Percentiles rank a stretch among this genome's conserved stretches.
phyloP scores from a whole-genome alignment of 1,284 basidiomycete genomes.

The Xerocomus cyaneibrunnescens region DNA sequence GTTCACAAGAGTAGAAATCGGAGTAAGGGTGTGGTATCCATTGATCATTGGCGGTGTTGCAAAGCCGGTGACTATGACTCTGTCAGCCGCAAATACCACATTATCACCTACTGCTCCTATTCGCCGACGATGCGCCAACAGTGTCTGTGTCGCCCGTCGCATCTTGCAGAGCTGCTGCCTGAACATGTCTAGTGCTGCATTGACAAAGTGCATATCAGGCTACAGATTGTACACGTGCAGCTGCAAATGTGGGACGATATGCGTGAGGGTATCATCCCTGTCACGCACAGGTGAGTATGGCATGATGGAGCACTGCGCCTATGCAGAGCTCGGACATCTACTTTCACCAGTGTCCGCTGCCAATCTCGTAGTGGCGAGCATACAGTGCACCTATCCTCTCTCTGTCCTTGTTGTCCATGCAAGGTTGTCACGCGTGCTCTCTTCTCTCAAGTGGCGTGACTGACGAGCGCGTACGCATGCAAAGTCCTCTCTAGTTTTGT shows the following conservation, averaged over 20 bases:
- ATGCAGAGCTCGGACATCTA: constrained; percentile 28
- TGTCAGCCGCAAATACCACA: constrained; percentile 31
- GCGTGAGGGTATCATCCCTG: constrained; percentile 32
- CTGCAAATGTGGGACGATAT: constrained; percentile 17
- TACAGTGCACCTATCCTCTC: constrained; percentile 43
- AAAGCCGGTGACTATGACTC: no score
- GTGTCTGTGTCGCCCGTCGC: constrained; percentile 22
- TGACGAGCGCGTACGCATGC: constrained; percentile 7
- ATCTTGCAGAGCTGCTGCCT: constrained; percentile 34
- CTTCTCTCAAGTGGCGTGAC: constrained; percentile 7
- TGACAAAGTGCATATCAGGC: constrained; percentile 68
- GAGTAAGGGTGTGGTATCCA: constrained; percentile 48
- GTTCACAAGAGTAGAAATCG: constrained; percentile 33
- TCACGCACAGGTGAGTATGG: constrained; percentile 36
- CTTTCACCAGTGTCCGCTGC: constrained; percentile 27
- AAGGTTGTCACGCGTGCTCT: constrained; percentile 22
- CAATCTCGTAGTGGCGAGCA: constrained; percentile 22
- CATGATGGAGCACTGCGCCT: constrained; percentile 37
- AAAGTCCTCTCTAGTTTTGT: constrained; percentile 24
- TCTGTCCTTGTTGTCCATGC: constrained; percentile 14
- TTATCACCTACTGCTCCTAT: constrained; percentile 22
- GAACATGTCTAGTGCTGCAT: constrained; percentile 56
- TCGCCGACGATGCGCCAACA: no score
- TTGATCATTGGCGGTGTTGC: no score
- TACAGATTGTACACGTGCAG: constrained; percentile 37